Percentiles rank a stretch among this genome's conserved stretches.
Conservation (phyloP, 371 early-diverging fungal species). For the Mortierella sp. region DNA sequence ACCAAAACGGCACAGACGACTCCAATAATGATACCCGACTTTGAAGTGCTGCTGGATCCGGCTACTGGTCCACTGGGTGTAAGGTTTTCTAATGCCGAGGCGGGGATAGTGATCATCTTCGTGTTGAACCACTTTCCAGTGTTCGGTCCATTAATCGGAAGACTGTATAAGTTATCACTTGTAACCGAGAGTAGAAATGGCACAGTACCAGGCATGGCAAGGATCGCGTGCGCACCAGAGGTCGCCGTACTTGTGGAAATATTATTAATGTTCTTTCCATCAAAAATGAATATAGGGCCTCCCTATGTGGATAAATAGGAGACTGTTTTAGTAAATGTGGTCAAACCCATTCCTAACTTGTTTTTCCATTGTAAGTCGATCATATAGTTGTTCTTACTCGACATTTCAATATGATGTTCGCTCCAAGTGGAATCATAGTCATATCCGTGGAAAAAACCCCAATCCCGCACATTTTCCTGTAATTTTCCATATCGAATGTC, state of each 20-base stretch:
- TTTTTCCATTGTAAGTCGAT: constrained; percentile 5
- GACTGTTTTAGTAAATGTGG: constrained; percentile 6
- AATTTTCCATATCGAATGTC: constrained; percentile 3
- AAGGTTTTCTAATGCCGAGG: constrained; percentile 9
- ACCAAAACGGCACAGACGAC: constrained; percentile 6
- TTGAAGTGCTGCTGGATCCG: constrained; percentile 7
- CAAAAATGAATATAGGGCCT: constrained; percentile 8
- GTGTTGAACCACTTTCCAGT: constrained; percentile 6
- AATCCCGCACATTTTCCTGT: neutral
- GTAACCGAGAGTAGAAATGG: constrained; percentile 3
- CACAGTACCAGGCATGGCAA: constrained; percentile 8
- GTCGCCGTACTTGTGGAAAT: constrained; percentile 6
- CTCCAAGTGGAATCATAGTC: constrained; percentile 1
- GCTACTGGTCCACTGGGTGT: constrained; percentile 8
- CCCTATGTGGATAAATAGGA: constrained; percentile 9
- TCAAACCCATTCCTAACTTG: constrained; percentile 3
- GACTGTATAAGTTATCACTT: constrained; percentile 7
- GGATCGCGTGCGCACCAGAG: neutral
- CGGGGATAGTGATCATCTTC: constrained; percentile 9
- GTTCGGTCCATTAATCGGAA: constrained; percentile 8
- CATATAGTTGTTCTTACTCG: constrained; percentile 7
- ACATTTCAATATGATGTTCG: constrained; percentile 8
- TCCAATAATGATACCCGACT: constrained; percentile 7
- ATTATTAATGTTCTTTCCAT: constrained; percentile 8
- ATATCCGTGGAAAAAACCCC: constrained; percentile 3